A percentile compares a stretch with the other conserved stretches of the same genome.
These are phyloP conservation scores for Clonostachys chloroleuca DNA, from an alignment of 2,329 filamentous ascomycete genomes.

Conservation along the genomic window DNA sequence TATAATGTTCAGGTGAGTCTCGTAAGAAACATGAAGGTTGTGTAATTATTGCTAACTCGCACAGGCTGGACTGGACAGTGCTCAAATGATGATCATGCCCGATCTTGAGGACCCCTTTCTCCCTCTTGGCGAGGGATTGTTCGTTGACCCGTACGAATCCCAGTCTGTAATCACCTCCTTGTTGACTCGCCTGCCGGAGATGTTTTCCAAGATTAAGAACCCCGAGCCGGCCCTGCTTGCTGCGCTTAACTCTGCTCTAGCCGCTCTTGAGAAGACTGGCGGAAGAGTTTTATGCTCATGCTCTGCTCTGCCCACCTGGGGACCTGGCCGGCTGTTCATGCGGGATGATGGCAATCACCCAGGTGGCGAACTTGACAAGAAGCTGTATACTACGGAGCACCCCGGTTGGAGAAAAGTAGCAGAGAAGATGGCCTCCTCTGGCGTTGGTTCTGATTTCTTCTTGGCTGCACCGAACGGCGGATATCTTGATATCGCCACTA, in stretches of 20 bases:
- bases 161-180: slow-evolving; percentile 84
- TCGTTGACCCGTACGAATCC: slow-evolving; percentile 90
- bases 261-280: slow-evolving; percentile 81
- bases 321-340: slow-evolving; percentile 78
- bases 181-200: slow-evolving; percentile 74
- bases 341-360: slow-evolving; percentile 85
- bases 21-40: neutral
- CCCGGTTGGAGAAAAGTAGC: slow-evolving; percentile 82
- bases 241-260: slow-evolving; percentile 75
- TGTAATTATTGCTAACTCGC: neutral
- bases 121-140: slow-evolving; percentile 84
- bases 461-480: slow-evolving; percentile 84
- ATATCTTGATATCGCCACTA: slow-evolving; percentile 89
- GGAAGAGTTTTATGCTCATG: slow-evolving; percentile 90
- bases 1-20: slow-evolving; percentile 82
- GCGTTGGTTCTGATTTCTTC: slow-evolving; percentile 92
- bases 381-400: slow-evolving; percentile 87
- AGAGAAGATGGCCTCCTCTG: slow-evolving; percentile 80
- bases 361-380: slow-evolving; percentile 85
- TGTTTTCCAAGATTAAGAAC: slow-evolving; percentile 86
- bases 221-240: slow-evolving; percentile 86
- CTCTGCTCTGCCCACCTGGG: slow-evolving; percentile 85
- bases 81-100: slow-evolving; percentile 98
- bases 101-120: slow-evolving; percentile 97
- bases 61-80: slow-evolving; percentile 71